Conservation (phyloP, 2,329 filamentous ascomycete genomes). For the Ophiostoma montium region DNA sequence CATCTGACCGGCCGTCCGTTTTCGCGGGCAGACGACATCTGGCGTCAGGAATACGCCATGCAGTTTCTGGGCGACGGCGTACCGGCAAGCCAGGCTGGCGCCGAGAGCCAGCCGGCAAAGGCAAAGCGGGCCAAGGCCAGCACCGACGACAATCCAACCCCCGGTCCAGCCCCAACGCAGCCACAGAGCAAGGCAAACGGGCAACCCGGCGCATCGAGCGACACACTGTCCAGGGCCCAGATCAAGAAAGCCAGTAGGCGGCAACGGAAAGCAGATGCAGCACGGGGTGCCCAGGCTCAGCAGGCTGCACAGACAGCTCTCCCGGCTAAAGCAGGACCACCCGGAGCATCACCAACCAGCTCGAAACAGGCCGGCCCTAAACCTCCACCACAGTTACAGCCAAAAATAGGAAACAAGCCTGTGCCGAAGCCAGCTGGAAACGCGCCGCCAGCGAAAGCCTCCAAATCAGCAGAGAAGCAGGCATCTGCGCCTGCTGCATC, state of each 20-base stretch:
- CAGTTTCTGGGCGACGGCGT: not conserved
- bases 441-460: too few species aligned
- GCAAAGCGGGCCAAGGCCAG: not conserved
- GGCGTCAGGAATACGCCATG: slow-evolving; percentile 25
- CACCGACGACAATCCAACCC: not conserved
- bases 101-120: not conserved
- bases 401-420: not conserved
- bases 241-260: not conserved
- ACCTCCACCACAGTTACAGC: not conserved
- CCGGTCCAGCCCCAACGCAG: not conserved
- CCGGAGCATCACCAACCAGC: not conserved
- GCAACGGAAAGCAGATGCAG: not conserved
- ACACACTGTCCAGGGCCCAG: not conserved
- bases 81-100: not conserved
- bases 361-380: not conserved
- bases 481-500: too few species aligned
- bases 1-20: slow-evolving; percentile 9
- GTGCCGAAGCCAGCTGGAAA: not conserved
- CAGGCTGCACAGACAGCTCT: not conserved
- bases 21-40: slow-evolving; percentile 28
- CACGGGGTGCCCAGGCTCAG: not conserved
- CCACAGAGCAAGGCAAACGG: not conserved
- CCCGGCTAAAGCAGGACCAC: not conserved
- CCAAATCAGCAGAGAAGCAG: too few species aligned
- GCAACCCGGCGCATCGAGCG: not conserved